Conservation (phyloP, 805 yeast species). For the Cyberlindnera galapagoensis region DNA sequence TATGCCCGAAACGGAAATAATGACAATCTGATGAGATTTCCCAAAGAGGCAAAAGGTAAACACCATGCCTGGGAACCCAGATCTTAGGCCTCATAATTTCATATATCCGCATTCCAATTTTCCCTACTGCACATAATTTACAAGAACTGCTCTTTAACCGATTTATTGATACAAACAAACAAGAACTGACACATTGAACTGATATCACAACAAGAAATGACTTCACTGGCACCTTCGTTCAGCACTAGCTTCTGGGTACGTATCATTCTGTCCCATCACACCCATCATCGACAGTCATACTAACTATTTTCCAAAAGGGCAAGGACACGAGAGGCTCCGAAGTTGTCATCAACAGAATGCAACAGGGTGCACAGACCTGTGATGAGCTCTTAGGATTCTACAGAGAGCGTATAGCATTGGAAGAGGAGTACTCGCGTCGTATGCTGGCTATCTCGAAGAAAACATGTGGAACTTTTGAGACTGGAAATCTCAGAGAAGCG, state of each 20-base stretch:
- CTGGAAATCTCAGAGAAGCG: constrained; percentile 53
- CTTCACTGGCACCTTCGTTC: constrained; percentile 24
- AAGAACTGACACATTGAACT: neutral
- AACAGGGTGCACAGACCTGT: constrained; percentile 51
- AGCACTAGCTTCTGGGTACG: constrained; percentile 45
- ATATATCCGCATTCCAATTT: no score
- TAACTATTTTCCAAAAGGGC: constrained; percentile 35
- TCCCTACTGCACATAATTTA: no score
- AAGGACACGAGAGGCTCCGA: constrained; percentile 54
- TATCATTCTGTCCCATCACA: neutral
- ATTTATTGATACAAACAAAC: no score
- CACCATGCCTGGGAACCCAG: no score
- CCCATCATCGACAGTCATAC: constrained; percentile 10
- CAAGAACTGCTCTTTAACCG: no score
- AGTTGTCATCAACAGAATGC: constrained; percentile 48
- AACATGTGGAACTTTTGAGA: constrained; percentile 48
- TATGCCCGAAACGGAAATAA: no score
- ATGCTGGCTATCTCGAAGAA: constrained; percentile 45
- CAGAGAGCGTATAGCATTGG: constrained; percentile 54
- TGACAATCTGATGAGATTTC: constrained; percentile 12
- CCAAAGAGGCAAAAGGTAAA: constrained; percentile 21
- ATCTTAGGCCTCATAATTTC: no score
- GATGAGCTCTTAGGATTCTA: constrained; percentile 44
- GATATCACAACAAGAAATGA: neutral
- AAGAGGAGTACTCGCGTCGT: constrained; percentile 62